phyloP scores from a whole-genome alignment of 306 rosid genomes.

The Cucurbita maxima region DNA sequence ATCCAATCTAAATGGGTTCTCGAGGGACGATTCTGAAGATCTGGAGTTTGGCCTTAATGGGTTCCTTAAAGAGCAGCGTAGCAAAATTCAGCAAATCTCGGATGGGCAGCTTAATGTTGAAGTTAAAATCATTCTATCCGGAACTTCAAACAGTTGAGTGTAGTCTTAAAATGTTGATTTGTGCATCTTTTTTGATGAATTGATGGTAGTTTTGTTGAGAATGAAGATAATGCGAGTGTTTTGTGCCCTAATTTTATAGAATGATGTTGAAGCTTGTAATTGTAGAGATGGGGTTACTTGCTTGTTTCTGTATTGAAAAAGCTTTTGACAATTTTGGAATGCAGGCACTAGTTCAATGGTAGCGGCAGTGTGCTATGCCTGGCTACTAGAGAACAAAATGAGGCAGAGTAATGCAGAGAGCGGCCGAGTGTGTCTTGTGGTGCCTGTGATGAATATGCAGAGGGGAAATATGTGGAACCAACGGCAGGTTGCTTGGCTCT shows the following conservation, averaged over 20 bases:
- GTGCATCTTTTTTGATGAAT: neutral
- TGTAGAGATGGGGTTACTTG: neutral
- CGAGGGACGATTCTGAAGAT: conserved; percentile 12
- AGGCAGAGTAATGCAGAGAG: conserved; percentile 18
- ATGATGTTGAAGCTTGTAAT: neutral
- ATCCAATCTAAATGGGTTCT: conserved; percentile 4
- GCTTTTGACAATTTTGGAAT: conserved; percentile 7
- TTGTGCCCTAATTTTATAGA: neutral
- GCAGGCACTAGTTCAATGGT: conserved; percentile 77
- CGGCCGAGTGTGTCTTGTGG: conserved; percentile 22
- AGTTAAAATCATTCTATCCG: conserved; percentile 46
- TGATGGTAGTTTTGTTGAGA: neutral
- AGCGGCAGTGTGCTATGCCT: conserved; percentile 64
- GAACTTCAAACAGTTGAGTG: conserved; percentile 51
- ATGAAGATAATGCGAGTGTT: neutral
- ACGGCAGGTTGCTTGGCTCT: conserved; percentile 74
- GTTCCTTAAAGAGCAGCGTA: conserved; percentile 46
- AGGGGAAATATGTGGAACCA: conserved; percentile 60
- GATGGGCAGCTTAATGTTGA: conserved; percentile 19
- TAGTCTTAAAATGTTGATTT: neutral
- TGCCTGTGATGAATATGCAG: conserved; percentile 61
- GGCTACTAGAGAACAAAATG: conserved; percentile 46
- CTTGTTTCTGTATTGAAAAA: neutral
- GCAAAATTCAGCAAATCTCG: conserved; percentile 17
- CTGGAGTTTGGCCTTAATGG: conserved; percentile 29